Evolutionary conservation across 2,329 filamentous ascomycete species (phyloP), one percentile per base, ranked within the genome.

Genomic region (Tolypocladium sp.): DNA sequence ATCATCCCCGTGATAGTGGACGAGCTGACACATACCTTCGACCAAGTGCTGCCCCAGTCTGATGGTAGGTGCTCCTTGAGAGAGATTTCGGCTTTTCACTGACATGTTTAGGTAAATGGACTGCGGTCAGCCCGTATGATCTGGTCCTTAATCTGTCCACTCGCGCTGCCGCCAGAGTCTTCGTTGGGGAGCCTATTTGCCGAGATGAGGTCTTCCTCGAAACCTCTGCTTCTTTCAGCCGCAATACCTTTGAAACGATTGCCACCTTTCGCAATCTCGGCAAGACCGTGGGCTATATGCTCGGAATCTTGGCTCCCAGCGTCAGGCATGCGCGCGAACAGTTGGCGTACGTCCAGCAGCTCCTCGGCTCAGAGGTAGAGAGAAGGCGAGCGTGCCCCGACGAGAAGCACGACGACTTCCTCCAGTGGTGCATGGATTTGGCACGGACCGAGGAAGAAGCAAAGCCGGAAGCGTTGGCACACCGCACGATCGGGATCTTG

Each of bases 391-490:
- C 46, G 0, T 20, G 9, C 12, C 35, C 61, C 20, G 44, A 61
- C 25, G 60, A 62, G 17, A 57, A 59, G 54, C 57, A 52, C 35
- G 62, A 63, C 15, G 62, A 63, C 25, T 63, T 63, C 25, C 46
- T 63, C 2, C 62, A 63, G 38, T 63, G 62, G 62, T 63, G 62
- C 49, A 63, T 60, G 27, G 62, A 63, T 4, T 22, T 63, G 40
- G 62, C 62, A 10, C 56, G 58, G 1, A 63, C 44, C 15, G 55
- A 60, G 46, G 53, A 62, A 5, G 62, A 63, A 40, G 35, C 62
- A 6, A 30, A 57, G 10, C 60, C 62, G 2, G 57, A 58, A 20
- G 51, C 62, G 4, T 44, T 63, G 4, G 60, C 57, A 1, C 58
- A 61, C 20, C 60, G 62, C n/a, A 63, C 62, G 5, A 53, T 63